These are phyloP conservation scores for Talaromyces sp. DNA, from an alignment of 2,329 filamentous ascomycete genomes.

Conservation along the genomic window DNA sequence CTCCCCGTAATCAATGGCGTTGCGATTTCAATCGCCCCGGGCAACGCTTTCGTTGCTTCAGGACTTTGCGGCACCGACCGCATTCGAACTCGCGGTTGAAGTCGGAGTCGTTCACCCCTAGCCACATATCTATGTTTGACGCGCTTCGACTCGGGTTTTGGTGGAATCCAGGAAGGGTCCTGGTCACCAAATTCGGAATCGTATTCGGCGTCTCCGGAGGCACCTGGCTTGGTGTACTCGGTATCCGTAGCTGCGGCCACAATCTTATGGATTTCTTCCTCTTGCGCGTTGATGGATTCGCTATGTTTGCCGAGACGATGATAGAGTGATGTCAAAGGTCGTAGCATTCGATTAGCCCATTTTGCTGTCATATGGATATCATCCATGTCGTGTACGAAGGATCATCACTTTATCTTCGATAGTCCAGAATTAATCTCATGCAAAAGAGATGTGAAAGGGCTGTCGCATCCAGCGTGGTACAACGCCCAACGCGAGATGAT, in stretches of 20 bases:
- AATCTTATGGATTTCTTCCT: constrained; percentile 17
- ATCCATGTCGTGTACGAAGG: constrained; percentile 28
- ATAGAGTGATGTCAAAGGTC: constrained; percentile 40
- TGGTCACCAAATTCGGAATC: constrained; percentile 35
- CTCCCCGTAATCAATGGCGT: constrained; percentile 42
- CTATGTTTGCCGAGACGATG: constrained; percentile 41
- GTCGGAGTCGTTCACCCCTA: constrained; percentile 26
- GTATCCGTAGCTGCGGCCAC: constrained; percentile 6
- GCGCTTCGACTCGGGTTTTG: constrained; percentile 31
- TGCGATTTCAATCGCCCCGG: constrained; percentile 41
- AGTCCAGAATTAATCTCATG: neutral
- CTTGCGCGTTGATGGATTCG: constrained; percentile 30
- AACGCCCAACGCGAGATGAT: neutral
- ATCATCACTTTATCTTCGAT: neutral
- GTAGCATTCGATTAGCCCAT: constrained; percentile 44
- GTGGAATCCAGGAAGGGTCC: constrained; percentile 42
- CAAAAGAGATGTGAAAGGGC: neutral
- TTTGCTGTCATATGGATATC: constrained; percentile 38
- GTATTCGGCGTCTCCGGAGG: constrained; percentile 20
- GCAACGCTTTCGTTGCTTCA: constrained; percentile 32
- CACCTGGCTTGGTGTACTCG: constrained; percentile 12
- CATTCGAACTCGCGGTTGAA: constrained; percentile 27
- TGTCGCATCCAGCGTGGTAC: constrained; percentile 2
- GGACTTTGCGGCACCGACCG: constrained; percentile 36
- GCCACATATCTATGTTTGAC: constrained; percentile 38